Evolutionary conservation across 2,329 filamentous ascomycete genomes (phyloP).

Genomic region (Tolypocladium guangdongense): DNA sequence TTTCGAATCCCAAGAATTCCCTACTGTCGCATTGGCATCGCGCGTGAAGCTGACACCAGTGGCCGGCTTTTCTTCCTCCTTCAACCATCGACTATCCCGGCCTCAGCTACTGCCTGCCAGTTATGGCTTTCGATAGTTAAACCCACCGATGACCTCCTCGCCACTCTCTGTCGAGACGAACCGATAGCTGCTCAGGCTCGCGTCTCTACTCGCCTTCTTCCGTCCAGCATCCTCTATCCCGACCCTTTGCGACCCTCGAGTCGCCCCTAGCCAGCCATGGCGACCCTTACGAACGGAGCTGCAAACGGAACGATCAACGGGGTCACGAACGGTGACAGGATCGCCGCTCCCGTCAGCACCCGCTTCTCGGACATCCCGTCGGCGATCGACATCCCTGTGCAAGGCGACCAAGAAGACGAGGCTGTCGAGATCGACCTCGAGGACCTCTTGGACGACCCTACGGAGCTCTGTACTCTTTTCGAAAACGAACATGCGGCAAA

Average conservation of each 20-base stretch:
- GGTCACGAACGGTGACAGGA: conserved; percentile 25
- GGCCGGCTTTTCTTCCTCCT: not conserved
- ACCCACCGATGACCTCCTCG: conserved; percentile 16
- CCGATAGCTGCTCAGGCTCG: conserved; percentile 17
- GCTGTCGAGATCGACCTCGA: conserved; percentile 88
- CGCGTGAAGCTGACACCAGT: not conserved
- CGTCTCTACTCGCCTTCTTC: conserved; percentile 9
- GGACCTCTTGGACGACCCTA: conserved; percentile 84
- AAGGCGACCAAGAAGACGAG: conserved; percentile 55
- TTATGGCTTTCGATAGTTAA: conserved; percentile 14
- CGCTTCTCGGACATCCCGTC: conserved; percentile 56
- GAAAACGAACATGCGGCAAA: conserved; percentile 89
- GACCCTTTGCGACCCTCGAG: not conserved
- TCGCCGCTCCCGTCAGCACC: conserved; percentile 31
- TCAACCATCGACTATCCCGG: not conserved
- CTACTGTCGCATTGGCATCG: not conserved
- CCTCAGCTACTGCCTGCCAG: conserved; percentile 2
- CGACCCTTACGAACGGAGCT: conserved; percentile 30
- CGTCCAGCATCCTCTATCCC: not conserved
- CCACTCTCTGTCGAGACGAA: conserved; percentile 18
- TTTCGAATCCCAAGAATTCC: not conserved
- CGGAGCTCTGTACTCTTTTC: conserved; percentile 86
- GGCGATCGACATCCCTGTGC: conserved; percentile 56
- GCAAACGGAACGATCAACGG: conserved; percentile 25
- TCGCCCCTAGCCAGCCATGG: conserved; percentile 23